Conservation (phyloP, 495 filamentous ascomycete genomes). For the Aspergillus nidulans region DNA sequence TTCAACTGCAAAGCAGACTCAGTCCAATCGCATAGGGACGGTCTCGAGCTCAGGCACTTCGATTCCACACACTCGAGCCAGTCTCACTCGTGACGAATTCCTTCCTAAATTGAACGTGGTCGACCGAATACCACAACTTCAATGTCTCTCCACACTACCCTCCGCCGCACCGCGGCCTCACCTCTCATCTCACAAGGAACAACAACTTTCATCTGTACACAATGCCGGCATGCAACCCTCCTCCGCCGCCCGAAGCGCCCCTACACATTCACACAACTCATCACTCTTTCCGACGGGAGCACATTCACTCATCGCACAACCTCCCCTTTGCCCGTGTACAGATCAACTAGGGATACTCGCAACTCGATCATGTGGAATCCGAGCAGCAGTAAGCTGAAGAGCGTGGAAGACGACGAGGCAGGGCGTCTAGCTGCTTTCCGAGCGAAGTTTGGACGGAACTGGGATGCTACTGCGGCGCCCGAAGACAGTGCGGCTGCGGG, state of each 20-base stretch:
- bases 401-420: conserved; percentile 93
- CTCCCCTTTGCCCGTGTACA: conserved; percentile 72
- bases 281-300: conserved; percentile 88
- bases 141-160: conserved; percentile 38
- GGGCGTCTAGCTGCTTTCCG: conserved; percentile 84
- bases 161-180: conserved; percentile 42
- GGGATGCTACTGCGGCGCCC: conserved; percentile 55
- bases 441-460: conserved; percentile 74
- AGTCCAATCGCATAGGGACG: background rate
- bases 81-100: background rate
- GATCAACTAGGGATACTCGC: conserved; percentile 73
- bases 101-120: background rate
- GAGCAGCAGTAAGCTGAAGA: conserved; percentile 65
- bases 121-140: background rate
- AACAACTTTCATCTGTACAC: conserved; percentile 43
- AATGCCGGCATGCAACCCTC: conserved; percentile 79
- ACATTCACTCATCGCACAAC: conserved; percentile 87
- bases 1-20: background rate
- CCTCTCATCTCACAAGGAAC: conserved; percentile 23
- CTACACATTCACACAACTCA: conserved; percentile 93
- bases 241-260: conserved; percentile 82
- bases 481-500: conserved; percentile 20
- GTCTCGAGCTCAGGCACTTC: background rate
- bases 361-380: conserved; percentile 94
- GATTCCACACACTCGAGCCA: background rate